Conservation (phyloP, 305 asterid genomes). For the Striga hermonthica region DNA sequence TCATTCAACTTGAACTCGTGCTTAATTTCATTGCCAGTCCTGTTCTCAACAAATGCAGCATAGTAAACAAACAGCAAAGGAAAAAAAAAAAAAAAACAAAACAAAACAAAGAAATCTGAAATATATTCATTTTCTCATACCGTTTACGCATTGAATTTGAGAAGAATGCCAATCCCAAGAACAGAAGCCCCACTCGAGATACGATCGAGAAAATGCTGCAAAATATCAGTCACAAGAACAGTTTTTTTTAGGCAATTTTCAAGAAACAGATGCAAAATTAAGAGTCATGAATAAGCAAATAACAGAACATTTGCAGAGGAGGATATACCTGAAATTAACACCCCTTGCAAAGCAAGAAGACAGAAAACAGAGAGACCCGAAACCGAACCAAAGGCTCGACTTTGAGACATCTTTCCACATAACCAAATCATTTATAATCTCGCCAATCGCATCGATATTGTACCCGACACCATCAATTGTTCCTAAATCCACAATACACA, state of each 20-base stretch:
- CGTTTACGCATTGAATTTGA: constrained; percentile 71
- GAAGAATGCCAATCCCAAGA: constrained; percentile 67
- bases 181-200: constrained; percentile 73
- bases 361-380: constrained; percentile 73
- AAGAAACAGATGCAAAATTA: too few relatives aligned
- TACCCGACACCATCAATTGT: constrained; percentile 41
- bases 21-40: constrained; percentile 42
- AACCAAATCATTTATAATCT: constrained; percentile 53
- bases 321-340: constrained; percentile 69
- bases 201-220: constrained; percentile 76
- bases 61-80: too few relatives aligned
- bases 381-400: constrained; percentile 97
- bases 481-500: constrained; percentile 34
- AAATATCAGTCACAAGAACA: constrained; percentile 6
- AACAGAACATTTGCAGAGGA: background rate
- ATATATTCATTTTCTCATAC: constrained; percentile 31
- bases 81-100: background rate
- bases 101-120: background rate
- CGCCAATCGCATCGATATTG: constrained; percentile 52
- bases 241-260: background rate
- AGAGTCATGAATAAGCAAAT: background rate
- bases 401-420: constrained; percentile 95
- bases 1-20: constrained; percentile 59
- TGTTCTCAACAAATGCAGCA: constrained; percentile 25
- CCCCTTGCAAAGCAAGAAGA: constrained; percentile 80